Evolutionary conservation across 1,284 basidiomycete species (phyloP).

Genomic region (Chondrostereum purpureum): DNA sequence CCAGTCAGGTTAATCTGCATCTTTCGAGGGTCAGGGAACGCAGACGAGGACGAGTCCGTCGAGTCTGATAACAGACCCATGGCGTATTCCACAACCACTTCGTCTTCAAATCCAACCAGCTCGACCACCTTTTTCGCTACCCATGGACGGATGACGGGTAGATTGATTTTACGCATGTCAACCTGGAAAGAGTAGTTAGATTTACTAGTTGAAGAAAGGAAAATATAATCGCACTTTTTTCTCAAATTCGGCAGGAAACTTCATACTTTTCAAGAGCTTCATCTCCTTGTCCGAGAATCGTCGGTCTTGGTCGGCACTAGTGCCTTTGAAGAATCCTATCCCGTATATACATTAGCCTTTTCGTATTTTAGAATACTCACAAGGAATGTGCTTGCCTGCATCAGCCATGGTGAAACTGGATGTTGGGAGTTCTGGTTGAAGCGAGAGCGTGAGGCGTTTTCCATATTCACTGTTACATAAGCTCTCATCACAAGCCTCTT

Average conservation of each 20-base stretch:
- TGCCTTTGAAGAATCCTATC: slow-evolving; percentile 81
- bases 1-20: slow-evolving; percentile 94
- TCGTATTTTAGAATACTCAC: neutral
- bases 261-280: slow-evolving; percentile 81
- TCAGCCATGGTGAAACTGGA: neutral
- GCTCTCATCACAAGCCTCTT: too few species aligned
- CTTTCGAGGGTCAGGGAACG: slow-evolving; percentile 89
- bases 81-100: slow-evolving; percentile 94
- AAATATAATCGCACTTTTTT: slow-evolving; percentile 60
- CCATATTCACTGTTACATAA: too few species aligned
- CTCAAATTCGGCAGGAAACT: slow-evolving; percentile 86
- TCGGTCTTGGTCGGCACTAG: slow-evolving; percentile 77
- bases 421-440: neutral
- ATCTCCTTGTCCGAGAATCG: slow-evolving; percentile 95
- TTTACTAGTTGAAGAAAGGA: slow-evolving; percentile 5
- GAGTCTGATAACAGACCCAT: slow-evolving; percentile 89
- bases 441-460: too few species aligned
- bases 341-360: slow-evolving; percentile 17
- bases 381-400: neutral
- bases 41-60: slow-evolving; percentile 42
- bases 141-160: slow-evolving; percentile 88
- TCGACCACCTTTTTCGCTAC: slow-evolving; percentile 87
- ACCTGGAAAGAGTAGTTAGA: slow-evolving; percentile 45
- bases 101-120: slow-evolving; percentile 91
- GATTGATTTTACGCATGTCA: slow-evolving; percentile 92